Percentiles rank a stretch among this genome's conserved stretches.
phyloP scores from a whole-genome alignment of 2,329 filamentous ascomycete genomes.

The Microsporum canis region DNA sequence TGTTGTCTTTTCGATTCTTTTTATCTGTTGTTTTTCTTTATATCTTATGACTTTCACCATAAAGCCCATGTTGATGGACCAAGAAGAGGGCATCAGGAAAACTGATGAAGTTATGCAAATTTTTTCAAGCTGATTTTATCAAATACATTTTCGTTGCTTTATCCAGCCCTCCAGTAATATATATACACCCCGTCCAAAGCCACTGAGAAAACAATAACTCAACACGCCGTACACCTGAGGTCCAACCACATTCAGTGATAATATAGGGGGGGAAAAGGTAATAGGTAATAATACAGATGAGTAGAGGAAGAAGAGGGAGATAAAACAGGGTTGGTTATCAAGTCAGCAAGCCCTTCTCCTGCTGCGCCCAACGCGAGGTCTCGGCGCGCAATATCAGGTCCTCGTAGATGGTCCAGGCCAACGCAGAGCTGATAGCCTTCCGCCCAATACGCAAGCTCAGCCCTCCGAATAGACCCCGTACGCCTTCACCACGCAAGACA shows the following conservation, averaged over 20 bases:
- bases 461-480: slow-evolving; percentile 72
- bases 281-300: neutral
- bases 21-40: slow-evolving; percentile 5
- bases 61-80: neutral
- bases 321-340: neutral
- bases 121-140: neutral
- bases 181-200: neutral
- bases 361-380: slow-evolving; percentile 16
- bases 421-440: slow-evolving; percentile 85
- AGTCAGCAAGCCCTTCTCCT: neutral
- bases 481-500: slow-evolving; percentile 74
- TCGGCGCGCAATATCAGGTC: slow-evolving; percentile 71
- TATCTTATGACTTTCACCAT: neutral
- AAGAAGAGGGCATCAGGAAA: neutral
- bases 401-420: slow-evolving; percentile 96
- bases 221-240: neutral
- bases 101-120: neutral
- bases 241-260: neutral
- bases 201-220: neutral
- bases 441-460: slow-evolving; percentile 75
- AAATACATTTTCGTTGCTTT: neutral
- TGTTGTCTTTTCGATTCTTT: neutral
- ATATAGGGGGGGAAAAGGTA: too few species aligned
- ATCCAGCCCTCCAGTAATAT: neutral
- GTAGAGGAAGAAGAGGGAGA: neutral